Percentiles rank a stretch among this genome's conserved stretches.
Evolutionary conservation across 768 basidiomycete genomes (phyloP).

Genomic region (Phaeotremella fagi): DNA sequence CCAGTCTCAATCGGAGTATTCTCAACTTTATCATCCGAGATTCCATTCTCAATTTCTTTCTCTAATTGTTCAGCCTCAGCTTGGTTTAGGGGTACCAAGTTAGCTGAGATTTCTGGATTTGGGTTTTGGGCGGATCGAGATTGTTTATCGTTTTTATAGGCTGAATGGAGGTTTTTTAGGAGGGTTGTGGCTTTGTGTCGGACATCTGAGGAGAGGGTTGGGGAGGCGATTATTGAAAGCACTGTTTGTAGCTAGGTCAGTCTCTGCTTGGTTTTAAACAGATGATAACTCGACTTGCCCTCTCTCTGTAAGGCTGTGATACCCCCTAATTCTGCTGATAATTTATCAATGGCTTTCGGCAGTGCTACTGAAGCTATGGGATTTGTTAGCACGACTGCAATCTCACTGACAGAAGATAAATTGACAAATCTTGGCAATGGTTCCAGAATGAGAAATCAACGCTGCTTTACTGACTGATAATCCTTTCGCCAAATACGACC

Average conservation of each 20-base stretch:
- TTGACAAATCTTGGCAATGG: constrained; percentile 40
- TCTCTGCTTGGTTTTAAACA: neutral
- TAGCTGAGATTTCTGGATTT: neutral
- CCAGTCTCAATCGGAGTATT: constrained; percentile 23
- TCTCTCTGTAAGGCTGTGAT: constrained; percentile 39
- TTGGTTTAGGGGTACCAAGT: constrained; percentile 1
- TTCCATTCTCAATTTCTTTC: constrained; percentile 10
- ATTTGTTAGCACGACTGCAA: neutral
- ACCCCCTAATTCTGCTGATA: constrained; percentile 39
- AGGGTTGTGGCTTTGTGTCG: constrained; percentile 30
- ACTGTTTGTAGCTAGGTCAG: constrained; percentile 13
- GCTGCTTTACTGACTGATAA: constrained; percentile 31
- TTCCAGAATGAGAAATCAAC: constrained; percentile 29
- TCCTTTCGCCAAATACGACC: constrained; percentile 32
- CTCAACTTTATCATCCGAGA: constrained; percentile 27
- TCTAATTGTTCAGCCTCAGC: constrained; percentile 14
- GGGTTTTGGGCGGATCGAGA: neutral
- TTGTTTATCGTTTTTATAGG: constrained; percentile 34
- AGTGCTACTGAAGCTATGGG: constrained; percentile 31
- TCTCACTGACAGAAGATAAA: neutral
- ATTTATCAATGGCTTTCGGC: constrained; percentile 37
- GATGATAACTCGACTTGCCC: no score
- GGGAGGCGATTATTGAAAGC: constrained; percentile 35
- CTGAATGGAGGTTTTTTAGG: constrained; percentile 21
- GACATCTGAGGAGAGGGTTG: constrained; percentile 40